Evolutionary conservation across 768 basidiomycete genomes (phyloP).

Genomic region (Myochromella boudieri): DNA sequence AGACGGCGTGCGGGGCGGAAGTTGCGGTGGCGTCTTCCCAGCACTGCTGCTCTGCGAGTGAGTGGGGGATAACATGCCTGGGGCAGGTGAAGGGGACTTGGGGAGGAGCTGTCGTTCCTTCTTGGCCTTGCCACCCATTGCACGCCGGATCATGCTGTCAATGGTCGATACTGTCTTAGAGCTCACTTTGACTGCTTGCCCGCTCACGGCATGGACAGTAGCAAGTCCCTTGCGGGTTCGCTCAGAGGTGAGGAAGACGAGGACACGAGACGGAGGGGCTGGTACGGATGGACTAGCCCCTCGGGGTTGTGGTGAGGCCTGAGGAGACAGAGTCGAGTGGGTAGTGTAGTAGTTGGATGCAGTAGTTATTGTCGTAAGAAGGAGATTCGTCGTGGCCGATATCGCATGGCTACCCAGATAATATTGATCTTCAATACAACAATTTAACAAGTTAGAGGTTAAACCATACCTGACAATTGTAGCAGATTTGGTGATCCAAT

Average conservation of each 20-base stretch:
- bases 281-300: constrained; percentile 4
- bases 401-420: constrained; percentile 56
- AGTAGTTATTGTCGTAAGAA: constrained; percentile 58
- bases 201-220: constrained; percentile 62
- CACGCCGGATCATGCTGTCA: constrained; percentile 57
- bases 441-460: not conserved
- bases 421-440: not conserved
- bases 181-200: constrained; percentile 66
- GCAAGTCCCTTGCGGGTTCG: constrained; percentile 56
- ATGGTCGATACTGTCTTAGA: constrained; percentile 59
- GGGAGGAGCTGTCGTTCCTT: constrained; percentile 17
- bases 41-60: not conserved
- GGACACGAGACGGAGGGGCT: constrained; percentile 39
- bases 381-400: constrained; percentile 60
- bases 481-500: constrained; percentile 67
- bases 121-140: constrained; percentile 48
- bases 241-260: constrained; percentile 62
- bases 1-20: constrained; percentile 21
- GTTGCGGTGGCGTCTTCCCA: constrained; percentile 14
- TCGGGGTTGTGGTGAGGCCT: constrained; percentile 25
- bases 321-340: constrained; percentile 52
- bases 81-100: constrained; percentile 9
- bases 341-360: constrained; percentile 64
- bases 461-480: constrained; percentile 57
- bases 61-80: constrained; percentile 7